Conservation (phyloP, 495 filamentous ascomycete species). For the Bombardia bombarda region DNA sequence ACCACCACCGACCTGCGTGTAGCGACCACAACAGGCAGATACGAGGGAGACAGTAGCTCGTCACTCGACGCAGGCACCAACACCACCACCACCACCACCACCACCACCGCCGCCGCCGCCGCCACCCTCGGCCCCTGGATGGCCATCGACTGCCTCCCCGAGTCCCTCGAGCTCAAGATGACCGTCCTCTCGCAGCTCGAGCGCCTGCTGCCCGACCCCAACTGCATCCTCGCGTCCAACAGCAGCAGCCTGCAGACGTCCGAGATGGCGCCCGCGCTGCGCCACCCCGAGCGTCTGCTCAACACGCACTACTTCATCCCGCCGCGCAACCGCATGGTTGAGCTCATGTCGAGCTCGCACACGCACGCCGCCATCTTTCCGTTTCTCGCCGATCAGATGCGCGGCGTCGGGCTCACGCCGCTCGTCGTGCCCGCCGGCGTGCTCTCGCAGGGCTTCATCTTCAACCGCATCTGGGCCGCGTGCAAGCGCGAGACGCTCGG, state of each 20-base stretch:
- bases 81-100: no score
- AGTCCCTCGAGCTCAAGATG: constrained; percentile 45
- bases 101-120: constrained; percentile 9
- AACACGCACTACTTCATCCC: constrained; percentile 54
- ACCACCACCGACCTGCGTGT: constrained; percentile 19
- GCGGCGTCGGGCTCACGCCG: constrained; percentile 36
- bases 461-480: constrained; percentile 54
- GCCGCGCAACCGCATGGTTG: constrained; percentile 41
- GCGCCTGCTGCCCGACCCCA: constrained; percentile 21
- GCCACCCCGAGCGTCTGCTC: constrained; percentile 28
- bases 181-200: constrained; percentile 42
- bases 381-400: constrained; percentile 33
- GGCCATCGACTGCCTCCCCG: constrained; percentile 52
- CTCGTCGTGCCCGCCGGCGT: constrained; percentile 25
- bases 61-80: no score
- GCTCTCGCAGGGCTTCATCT: constrained; percentile 49
- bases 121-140: constrained; percentile 32
- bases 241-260: constrained; percentile 40
- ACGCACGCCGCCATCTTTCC: constrained; percentile 38
- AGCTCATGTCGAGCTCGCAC: constrained; percentile 48
- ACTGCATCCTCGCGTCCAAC: constrained; percentile 48
- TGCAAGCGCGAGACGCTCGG: constrained; percentile 47
- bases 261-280: constrained; percentile 37
- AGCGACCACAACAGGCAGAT: constrained; percentile 15
- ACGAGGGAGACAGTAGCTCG: background rate